These are phyloP conservation scores for Penicillium sp. DNA, from an alignment of 2,329 filamentous ascomycete species.

Conservation along the genomic window DNA sequence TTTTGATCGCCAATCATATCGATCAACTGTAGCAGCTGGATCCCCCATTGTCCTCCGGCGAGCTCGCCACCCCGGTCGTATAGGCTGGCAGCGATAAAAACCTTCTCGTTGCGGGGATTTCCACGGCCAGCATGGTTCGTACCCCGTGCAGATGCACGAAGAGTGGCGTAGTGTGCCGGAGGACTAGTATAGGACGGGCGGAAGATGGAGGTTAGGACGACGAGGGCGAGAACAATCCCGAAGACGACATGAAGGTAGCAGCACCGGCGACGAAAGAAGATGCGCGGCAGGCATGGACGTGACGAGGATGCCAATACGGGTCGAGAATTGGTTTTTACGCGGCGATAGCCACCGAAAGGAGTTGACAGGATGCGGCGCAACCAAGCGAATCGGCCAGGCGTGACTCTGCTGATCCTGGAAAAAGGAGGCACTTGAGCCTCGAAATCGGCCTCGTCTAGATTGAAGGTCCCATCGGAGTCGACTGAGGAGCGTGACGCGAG, in stretches of 20 bases:
- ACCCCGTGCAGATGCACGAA: slow-evolving; percentile 31
- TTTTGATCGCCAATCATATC: slow-evolving; percentile 66
- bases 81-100: slow-evolving; percentile 73
- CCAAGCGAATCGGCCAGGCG: slow-evolving; percentile 22
- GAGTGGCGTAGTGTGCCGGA: slow-evolving; percentile 52
- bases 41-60: slow-evolving; percentile 64
- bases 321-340: slow-evolving; percentile 26
- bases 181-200: slow-evolving; percentile 58
- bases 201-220: slow-evolving; percentile 48
- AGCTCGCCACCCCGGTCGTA: slow-evolving; percentile 64
- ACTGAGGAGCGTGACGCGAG: slow-evolving; percentile 40
- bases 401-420: slow-evolving; percentile 28
- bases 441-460: slow-evolving; percentile 45
- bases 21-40: slow-evolving; percentile 61
- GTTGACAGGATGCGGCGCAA: slow-evolving; percentile 30
- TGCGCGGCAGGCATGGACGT: slow-evolving; percentile 29
- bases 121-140: slow-evolving; percentile 43
- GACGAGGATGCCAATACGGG: slow-evolving; percentile 24
- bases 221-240: slow-evolving; percentile 32
- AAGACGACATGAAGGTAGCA: slow-evolving; percentile 29
- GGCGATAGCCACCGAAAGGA: slow-evolving; percentile 30
- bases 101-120: slow-evolving; percentile 60
- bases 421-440: slow-evolving; percentile 36
- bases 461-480: slow-evolving; percentile 42
- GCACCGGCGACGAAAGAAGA: slow-evolving; percentile 32